Percentiles rank a stretch among this genome's conserved stretches.
These are phyloP conservation scores for Begonia masoniana DNA, from an alignment of 306 rosid species.

Conservation along the genomic window DNA sequence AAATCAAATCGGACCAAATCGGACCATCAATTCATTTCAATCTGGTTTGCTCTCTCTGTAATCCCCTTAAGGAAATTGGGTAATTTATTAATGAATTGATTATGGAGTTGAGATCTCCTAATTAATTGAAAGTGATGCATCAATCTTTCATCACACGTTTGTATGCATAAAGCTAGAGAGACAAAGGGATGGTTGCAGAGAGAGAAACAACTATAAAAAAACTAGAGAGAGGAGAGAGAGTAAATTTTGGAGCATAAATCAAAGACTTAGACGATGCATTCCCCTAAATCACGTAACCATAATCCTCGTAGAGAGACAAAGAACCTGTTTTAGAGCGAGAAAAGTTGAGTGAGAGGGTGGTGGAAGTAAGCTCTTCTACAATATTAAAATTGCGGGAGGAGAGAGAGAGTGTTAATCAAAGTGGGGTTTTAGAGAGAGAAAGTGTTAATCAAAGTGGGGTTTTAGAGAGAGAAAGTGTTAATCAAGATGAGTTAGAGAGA, in stretches of 20 bases:
- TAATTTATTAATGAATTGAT: slow-evolving; percentile 10
- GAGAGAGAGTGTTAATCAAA: slow-evolving; percentile 1
- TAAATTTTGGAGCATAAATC: not conserved
- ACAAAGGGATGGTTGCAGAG: slow-evolving; percentile 13
- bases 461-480: not conserved
- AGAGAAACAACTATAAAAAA: slow-evolving; percentile 12
- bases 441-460: slow-evolving; percentile 1
- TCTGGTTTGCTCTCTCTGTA: no score
- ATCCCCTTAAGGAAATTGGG: not conserved
- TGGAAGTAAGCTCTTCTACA: not conserved
- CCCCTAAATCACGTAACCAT: slow-evolving; percentile 10
- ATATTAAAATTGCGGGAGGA: not conserved
- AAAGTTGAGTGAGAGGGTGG: slow-evolving; percentile 2
- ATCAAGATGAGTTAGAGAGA: slow-evolving; percentile 1
- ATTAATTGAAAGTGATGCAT: slow-evolving; percentile 50
- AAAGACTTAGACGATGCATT: slow-evolving; percentile 4
- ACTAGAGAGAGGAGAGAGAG: slow-evolving; percentile 2
- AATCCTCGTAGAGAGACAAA: slow-evolving; percentile 19
- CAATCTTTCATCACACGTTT: slow-evolving; percentile 44
- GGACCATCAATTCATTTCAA: no score
- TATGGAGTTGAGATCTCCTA: slow-evolving; percentile 30
- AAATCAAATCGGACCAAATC: no score
- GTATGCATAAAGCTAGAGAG: slow-evolving; percentile 35
- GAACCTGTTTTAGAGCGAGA: slow-evolving; percentile 12
- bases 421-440: slow-evolving; percentile 1